A percentile compares a stretch with the other conserved stretches of the same genome.
Evolutionary conservation across 148 eudicot species (phyloP).

Genomic region (Amaranthus palmeri): DNA sequence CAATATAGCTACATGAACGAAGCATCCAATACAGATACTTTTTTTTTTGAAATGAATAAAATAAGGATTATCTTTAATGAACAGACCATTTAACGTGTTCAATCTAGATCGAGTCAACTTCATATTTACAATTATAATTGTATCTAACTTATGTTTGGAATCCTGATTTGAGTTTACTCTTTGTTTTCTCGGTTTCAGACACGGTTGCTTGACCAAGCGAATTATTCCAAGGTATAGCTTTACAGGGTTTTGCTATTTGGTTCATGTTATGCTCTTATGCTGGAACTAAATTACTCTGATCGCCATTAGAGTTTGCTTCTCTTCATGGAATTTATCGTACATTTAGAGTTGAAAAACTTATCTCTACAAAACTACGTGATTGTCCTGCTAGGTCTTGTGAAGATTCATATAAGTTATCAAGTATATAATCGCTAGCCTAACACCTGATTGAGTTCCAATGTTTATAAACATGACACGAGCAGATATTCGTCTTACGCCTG

Average conservation of each 20-base stretch:
- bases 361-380: not conserved
- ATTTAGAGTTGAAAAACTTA: not conserved
- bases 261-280: not conserved
- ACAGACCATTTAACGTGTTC: not conserved
- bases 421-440: no score
- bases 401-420: no score
- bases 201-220: constrained; percentile 75
- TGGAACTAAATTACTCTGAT: not conserved
- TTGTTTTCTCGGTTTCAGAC: constrained; percentile 45
- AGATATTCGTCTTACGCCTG: no score
- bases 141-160: not conserved
- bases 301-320: not conserved
- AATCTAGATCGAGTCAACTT: not conserved
- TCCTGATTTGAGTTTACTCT: constrained; percentile 6
- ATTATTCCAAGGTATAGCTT: constrained; percentile 70
- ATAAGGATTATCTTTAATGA: not conserved
- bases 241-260: not conserved
- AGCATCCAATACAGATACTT: no score
- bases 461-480: no score
- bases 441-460: no score
- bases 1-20: no score
- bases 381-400: not conserved
- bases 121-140: not conserved
- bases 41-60: no score
- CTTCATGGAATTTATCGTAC: not conserved